These are phyloP conservation scores for Salix udensis DNA, from an alignment of 345 rosid species.

Conservation along the genomic window DNA sequence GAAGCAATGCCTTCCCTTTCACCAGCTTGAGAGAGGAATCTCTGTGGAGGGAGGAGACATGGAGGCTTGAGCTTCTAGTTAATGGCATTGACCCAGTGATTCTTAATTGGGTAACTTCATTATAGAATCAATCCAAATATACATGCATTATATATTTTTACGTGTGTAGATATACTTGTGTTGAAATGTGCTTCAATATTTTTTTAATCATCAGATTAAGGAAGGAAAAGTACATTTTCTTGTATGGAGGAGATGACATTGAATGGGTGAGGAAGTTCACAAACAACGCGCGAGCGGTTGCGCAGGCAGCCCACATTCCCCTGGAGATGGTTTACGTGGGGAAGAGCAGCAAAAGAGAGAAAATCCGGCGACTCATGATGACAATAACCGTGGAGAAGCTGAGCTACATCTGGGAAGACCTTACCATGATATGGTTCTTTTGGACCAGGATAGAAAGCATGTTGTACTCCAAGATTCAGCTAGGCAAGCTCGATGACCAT, in stretches of 20 bases:
- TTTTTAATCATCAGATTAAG: conserved; percentile 38
- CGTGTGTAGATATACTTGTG: no score
- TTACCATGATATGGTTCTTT: conserved; percentile 80
- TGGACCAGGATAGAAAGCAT: conserved; percentile 88
- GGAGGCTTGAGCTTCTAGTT: conserved; percentile 75
- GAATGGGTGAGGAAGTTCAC: conserved; percentile 85
- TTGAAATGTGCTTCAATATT: neutral
- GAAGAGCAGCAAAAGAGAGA: conserved; percentile 59
- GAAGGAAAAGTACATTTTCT: conserved; percentile 77
- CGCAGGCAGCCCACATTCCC: conserved; percentile 47
- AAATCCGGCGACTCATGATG: conserved; percentile 39
- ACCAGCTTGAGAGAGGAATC: conserved; percentile 70
- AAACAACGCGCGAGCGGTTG: conserved; percentile 44
- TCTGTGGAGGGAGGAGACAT: conserved; percentile 74
- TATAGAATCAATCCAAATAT: neutral
- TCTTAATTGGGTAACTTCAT: conserved; percentile 59
- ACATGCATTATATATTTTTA: neutral
- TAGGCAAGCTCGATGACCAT: conserved; percentile 56
- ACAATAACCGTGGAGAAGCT: conserved; percentile 48
- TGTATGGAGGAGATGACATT: conserved; percentile 79
- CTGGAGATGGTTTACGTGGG: conserved; percentile 82
- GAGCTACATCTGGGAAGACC: conserved; percentile 57
- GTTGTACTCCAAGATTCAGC: conserved; percentile 86
- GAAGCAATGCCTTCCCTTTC: conserved; percentile 89
- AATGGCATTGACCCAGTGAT: conserved; percentile 68